These are phyloP conservation scores for Stentor roeselii DNA, from an alignment of 73 alveolate species.

Conservation along the genomic window DNA sequence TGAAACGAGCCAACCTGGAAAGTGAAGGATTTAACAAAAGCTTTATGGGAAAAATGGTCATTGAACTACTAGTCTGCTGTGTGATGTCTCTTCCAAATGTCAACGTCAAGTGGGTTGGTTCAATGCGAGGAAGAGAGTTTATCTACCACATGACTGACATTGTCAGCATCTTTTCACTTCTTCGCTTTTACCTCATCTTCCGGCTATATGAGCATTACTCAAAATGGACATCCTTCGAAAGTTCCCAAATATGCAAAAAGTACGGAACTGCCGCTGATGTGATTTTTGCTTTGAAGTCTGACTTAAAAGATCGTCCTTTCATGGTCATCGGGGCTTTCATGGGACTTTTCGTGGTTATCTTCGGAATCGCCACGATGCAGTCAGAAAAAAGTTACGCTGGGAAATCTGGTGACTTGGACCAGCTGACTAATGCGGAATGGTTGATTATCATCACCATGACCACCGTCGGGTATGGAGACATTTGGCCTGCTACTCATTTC, in stretches of 20 bases:
- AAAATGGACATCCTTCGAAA: conserved; percentile 43
- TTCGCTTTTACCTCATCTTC: conserved; percentile 32
- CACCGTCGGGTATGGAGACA: conserved; percentile 76
- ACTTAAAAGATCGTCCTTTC: conserved; percentile 48
- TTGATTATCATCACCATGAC: conserved; percentile 63
- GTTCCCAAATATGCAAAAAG: conserved; percentile 35
- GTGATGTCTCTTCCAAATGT: background rate
- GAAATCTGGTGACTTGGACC: conserved; percentile 7
- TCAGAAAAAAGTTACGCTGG: conserved; percentile 26
- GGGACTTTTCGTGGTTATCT: conserved; percentile 3
- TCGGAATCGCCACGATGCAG: conserved; percentile 35
- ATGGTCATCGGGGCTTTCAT: conserved; percentile 26
- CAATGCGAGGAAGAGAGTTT: background rate
- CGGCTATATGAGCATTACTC: conserved; percentile 57
- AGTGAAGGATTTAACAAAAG: conserved; percentile 9
- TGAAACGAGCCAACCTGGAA: conserved; percentile 3
- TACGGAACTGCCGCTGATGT: conserved; percentile 23
- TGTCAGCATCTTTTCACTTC: conserved; percentile 10
- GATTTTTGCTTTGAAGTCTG: conserved; percentile 52
- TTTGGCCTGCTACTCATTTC: conserved; percentile 66
- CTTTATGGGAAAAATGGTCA: background rate
- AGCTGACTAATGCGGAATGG: conserved; percentile 53
- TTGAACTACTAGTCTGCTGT: background rate
- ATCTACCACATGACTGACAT: conserved; percentile 34
- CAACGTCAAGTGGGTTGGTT: background rate